Conservation (phyloP, 2,329 filamentous ascomycete genomes). For the Penicillium occitanis region DNA sequence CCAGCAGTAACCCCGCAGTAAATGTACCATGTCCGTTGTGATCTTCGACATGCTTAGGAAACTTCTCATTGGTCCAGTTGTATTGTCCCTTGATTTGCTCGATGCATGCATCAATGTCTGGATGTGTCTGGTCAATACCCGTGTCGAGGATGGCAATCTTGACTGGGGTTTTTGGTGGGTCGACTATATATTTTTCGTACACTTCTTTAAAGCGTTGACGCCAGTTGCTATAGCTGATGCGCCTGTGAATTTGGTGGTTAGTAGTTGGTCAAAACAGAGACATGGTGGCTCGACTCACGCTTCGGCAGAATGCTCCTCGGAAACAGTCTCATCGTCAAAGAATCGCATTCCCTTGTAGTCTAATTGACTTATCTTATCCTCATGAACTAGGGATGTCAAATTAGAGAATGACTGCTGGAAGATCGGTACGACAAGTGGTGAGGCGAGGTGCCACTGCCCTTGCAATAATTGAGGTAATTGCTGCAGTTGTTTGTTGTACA, state of each 20-base stretch:
- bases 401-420: background rate
- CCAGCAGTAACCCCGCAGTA: background rate
- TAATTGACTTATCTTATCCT: background rate
- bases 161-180: background rate
- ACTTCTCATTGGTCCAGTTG: slow-evolving; percentile 6
- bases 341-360: background rate
- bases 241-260: background rate
- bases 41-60: background rate
- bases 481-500: background rate
- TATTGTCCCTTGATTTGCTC: background rate
- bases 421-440: background rate
- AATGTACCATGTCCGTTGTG: slow-evolving; percentile 1
- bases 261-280: background rate
- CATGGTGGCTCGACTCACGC: background rate
- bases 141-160: slow-evolving; percentile 10
- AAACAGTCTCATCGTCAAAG: slow-evolving; percentile 1
- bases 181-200: background rate
- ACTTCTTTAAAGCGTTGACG: slow-evolving; percentile 2
- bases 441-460: background rate
- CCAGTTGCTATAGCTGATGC: slow-evolving; percentile 1
- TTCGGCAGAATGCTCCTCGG: background rate
- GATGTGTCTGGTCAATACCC: slow-evolving; percentile 1
- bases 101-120: background rate
- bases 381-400: background rate
- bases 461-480: background rate